Evolutionary conservation across 2,329 filamentous ascomycete species (phyloP).

Genomic region (Neopestalotiopsis sp.): DNA sequence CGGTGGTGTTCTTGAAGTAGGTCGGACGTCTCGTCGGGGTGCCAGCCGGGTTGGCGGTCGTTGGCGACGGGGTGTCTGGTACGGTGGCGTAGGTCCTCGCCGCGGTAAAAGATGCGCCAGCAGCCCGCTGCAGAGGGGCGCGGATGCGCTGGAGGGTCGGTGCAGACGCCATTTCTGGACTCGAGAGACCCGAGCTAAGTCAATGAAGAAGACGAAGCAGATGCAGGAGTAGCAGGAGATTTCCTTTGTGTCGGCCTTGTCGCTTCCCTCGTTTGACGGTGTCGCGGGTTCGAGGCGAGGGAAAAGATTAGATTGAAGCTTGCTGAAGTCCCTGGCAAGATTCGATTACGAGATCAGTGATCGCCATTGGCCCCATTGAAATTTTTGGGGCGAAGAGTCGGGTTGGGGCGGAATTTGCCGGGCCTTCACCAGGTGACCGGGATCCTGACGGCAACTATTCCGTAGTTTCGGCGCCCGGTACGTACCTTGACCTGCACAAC

Average conservation of each 20-base stretch:
- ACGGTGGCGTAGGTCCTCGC: slow-evolving; percentile 52
- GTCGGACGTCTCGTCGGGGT: slow-evolving; percentile 43
- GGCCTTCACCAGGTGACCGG: neutral
- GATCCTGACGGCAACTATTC: neutral
- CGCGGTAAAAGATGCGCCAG: slow-evolving; percentile 26
- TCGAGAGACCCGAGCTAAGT: neutral
- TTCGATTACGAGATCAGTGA: slow-evolving; percentile 13
- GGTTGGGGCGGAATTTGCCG: slow-evolving; percentile 13
- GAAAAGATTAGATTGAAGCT: slow-evolving; percentile 12
- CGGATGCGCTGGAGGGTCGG: slow-evolving; percentile 33
- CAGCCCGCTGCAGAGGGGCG: slow-evolving; percentile 33
- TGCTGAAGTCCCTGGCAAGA: neutral
- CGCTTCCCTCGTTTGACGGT: neutral
- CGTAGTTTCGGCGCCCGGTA: neutral
- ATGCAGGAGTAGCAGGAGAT: neutral
- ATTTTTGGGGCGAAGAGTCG: neutral
- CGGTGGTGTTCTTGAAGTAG: slow-evolving; percentile 64
- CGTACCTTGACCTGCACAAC: no score
- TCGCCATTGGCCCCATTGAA: slow-evolving; percentile 17
- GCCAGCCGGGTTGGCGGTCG: slow-evolving; percentile 24
- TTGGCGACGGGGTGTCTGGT: slow-evolving; percentile 36
- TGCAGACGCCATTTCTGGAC: slow-evolving; percentile 30
- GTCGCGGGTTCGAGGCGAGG: slow-evolving; percentile 20
- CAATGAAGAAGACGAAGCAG: neutral
- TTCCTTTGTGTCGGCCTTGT: neutral